These are phyloP conservation scores for Sporormia fimetaria DNA, from an alignment of 495 filamentous ascomycete genomes.

Conservation along the genomic window DNA sequence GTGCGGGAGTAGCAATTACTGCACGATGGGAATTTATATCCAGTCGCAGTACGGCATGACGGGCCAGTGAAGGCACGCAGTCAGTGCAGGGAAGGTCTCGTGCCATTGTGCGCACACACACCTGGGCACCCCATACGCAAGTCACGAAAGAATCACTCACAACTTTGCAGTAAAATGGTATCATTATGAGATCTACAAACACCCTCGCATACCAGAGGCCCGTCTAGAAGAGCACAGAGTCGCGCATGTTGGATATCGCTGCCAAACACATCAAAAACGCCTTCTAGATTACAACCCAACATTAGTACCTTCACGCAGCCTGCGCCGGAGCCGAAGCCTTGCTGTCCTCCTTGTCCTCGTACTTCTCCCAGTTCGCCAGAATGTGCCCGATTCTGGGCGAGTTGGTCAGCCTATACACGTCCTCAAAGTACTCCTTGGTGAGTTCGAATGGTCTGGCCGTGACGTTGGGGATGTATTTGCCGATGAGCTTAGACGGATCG, in stretches of 20 bases:
- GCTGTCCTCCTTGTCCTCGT: conserved; percentile 40
- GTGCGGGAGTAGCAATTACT: too few relatives aligned
- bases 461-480: conserved; percentile 98
- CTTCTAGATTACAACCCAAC: conserved; percentile 9
- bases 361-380: conserved; percentile 72
- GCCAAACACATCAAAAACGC: conserved; percentile 6
- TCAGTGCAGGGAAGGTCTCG: too few relatives aligned
- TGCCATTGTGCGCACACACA: too few relatives aligned
- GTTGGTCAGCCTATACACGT: conserved; percentile 88
- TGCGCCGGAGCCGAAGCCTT: conserved; percentile 11
- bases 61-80: too few relatives aligned
- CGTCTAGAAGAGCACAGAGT: not conserved
- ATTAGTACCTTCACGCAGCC: conserved; percentile 6
- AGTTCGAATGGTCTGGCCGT: conserved; percentile 91
- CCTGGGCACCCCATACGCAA: too few relatives aligned
- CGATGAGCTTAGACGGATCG: conserved; percentile 87
- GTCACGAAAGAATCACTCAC: too few relatives aligned
- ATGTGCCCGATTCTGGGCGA: conserved; percentile 84
- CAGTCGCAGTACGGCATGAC: too few relatives aligned
- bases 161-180: too few relatives aligned
- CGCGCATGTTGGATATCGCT: conserved; percentile 10
- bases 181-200: not conserved
- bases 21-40: too few relatives aligned
- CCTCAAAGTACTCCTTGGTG: conserved; percentile 97
- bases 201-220: not conserved